Evolutionary conservation across 208 protist species (phyloP).

Genomic region (Naegleria fowleri): DNA sequence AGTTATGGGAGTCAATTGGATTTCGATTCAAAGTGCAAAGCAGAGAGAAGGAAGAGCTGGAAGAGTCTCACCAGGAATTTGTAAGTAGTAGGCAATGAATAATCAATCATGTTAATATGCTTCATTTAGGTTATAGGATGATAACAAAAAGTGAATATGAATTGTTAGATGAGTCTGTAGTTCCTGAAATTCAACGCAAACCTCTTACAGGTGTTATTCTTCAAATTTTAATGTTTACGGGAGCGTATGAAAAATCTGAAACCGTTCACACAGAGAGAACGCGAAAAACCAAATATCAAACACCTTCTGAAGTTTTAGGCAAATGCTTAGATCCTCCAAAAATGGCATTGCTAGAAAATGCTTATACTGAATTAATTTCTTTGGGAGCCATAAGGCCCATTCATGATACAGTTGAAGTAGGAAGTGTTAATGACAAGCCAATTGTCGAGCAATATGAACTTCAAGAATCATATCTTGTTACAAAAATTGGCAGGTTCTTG

Average conservation of each 20-base stretch:
- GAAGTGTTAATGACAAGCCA: not conserved
- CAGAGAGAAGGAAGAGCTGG: constrained; percentile 90
- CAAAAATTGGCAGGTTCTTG: not conserved
- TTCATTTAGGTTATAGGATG: not conserved
- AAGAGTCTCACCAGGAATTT: constrained; percentile 80
- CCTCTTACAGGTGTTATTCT: not conserved
- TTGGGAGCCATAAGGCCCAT: not conserved
- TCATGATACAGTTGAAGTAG: too few relatives aligned
- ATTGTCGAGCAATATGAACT: not conserved
- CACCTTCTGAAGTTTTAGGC: not conserved
- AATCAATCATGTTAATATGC: too few relatives aligned
- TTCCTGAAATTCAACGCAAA: not conserved
- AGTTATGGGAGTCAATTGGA: constrained; percentile 64
- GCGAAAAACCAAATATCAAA: not conserved
- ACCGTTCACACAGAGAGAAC: too few relatives aligned
- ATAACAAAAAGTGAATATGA: not conserved
- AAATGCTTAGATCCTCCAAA: not conserved
- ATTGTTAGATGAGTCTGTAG: not conserved
- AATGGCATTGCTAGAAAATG: not conserved
- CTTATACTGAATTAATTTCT: not conserved
- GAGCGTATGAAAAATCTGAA: not conserved
- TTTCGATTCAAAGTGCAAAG: constrained; percentile 82
- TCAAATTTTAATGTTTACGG: not conserved
- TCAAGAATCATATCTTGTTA: not conserved
- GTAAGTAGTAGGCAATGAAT: too few relatives aligned